Conservation (phyloP, 1,284 basidiomycete genomes). For the Ceratobasidium sp. region DNA sequence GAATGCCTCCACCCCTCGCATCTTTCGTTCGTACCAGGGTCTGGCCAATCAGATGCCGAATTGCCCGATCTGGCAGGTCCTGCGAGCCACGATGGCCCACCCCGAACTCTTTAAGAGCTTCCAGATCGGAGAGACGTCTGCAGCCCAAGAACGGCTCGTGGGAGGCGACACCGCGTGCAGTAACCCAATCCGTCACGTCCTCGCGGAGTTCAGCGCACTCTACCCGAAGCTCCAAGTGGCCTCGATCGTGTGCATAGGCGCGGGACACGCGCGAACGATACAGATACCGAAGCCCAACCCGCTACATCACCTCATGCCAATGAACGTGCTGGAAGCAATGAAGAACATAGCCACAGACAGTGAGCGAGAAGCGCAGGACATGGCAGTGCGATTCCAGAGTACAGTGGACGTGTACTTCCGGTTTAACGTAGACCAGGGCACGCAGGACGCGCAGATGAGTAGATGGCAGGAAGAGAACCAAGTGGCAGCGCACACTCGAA, state of each 20-base stretch:
- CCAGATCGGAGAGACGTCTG: background rate
- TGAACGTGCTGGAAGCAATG: background rate
- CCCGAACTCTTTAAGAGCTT: conserved; percentile 2
- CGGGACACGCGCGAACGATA: background rate
- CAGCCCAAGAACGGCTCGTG: background rate
- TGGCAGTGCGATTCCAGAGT: background rate
- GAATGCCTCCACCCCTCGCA: background rate
- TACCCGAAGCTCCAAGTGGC: background rate
- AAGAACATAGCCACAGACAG: conserved; percentile 1
- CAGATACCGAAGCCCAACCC: background rate
- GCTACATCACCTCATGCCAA: background rate
- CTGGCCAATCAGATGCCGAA: conserved; percentile 11
- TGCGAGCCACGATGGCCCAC: conserved; percentile 8
- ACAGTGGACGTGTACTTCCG: background rate
- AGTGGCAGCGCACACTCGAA: background rate
- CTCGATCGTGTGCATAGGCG: background rate
- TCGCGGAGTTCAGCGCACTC: background rate
- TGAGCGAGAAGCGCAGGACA: background rate
- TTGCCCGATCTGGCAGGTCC: conserved; percentile 10
- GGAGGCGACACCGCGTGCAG: conserved; percentile 3
- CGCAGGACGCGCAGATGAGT: background rate
- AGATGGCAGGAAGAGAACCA: background rate
- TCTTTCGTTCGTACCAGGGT: conserved; percentile 22
- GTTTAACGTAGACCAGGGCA: conserved; percentile 26
- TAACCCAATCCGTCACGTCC: conserved; percentile 1